These are phyloP conservation scores for Diaporthe sp. DNA, from an alignment of 2,329 filamentous ascomycete genomes.

Conservation along the genomic window DNA sequence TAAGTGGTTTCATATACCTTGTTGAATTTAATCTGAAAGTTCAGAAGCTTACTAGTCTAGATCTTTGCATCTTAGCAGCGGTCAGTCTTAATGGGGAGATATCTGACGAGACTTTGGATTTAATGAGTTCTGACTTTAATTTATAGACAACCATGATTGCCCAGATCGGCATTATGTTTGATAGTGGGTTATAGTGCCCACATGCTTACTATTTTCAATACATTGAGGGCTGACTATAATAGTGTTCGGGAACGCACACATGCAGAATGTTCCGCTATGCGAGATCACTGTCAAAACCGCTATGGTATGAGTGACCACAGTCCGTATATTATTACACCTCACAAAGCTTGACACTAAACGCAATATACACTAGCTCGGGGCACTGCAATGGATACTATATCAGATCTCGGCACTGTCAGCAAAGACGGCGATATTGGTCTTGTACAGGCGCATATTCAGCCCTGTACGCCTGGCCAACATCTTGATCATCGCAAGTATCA, in stretches of 20 bases:
- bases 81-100: neutral
- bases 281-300: neutral
- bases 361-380: neutral
- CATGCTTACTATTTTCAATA: neutral
- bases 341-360: neutral
- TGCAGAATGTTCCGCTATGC: neutral
- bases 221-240: neutral
- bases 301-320: neutral
- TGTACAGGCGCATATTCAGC: neutral
- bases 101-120: neutral
- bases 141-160: neutral
- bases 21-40: fast-evolving
- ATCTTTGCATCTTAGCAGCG: neutral
- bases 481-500: neutral
- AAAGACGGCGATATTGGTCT: neutral
- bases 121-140: neutral
- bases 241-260: neutral
- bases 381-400: neutral
- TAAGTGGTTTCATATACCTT: neutral
- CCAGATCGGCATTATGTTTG: neutral
- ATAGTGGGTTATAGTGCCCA: neutral
- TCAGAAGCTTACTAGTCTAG: neutral
- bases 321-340: neutral
- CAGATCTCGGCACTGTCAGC: neutral
- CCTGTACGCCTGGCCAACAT: neutral